A percentile compares a stretch with the other conserved stretches of the same genome.
Conservation (phyloP, 2,329 filamentous ascomycete species). For the Pestalotiopsis sp. region DNA sequence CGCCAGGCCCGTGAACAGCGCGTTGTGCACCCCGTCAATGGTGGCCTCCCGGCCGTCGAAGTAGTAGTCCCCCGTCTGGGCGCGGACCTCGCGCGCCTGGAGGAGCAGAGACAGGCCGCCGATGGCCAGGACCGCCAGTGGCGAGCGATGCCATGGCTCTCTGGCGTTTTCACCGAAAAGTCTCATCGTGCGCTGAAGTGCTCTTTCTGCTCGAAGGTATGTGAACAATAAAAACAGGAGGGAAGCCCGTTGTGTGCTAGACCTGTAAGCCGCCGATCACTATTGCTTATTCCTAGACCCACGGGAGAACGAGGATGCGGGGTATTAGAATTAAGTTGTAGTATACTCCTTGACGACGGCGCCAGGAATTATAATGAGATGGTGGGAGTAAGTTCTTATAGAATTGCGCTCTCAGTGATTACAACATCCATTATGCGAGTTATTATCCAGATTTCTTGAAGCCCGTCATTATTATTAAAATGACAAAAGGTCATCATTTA, state of each 20-base stretch:
- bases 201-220: too few relatives aligned
- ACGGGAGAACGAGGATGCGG: neutral
- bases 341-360: neutral
- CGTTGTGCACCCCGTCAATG: slow-evolving; percentile 57
- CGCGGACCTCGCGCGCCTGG: neutral
- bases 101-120: neutral
- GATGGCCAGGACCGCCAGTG: neutral
- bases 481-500: too few relatives aligned
- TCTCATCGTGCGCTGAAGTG: neutral
- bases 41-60: slow-evolving; percentile 62
- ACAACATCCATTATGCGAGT: neutral
- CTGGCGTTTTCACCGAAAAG: neutral
- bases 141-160: neutral
- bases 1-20: slow-evolving; percentile 53
- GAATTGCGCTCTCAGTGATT: neutral
- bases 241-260: neutral
- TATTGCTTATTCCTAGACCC: neutral
- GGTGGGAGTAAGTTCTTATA: neutral
- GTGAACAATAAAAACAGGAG: neutral
- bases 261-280: neutral
- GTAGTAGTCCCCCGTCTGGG: slow-evolving; percentile 10
- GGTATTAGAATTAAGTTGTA: neutral
- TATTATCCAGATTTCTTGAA: neutral
- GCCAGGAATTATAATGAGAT: neutral
- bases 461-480: neutral